Evolutionary conservation across 768 basidiomycete genomes (phyloP), one percentile per base, ranked within the genome.

Genomic region (Boletellus ananas): DNA sequence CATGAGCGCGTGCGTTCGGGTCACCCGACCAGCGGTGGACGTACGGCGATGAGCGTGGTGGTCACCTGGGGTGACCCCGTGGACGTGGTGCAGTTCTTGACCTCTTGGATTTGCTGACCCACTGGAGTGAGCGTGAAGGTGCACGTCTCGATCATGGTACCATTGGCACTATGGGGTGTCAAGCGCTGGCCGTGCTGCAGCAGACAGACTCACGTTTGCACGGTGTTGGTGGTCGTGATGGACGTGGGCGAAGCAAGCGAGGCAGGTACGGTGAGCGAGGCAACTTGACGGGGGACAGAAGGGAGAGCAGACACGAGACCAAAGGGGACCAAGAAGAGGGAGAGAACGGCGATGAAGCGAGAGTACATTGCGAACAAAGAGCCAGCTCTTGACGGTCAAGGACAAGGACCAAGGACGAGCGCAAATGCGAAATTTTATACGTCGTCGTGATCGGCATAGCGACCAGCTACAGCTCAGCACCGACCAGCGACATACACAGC

Each of bases 381-480:
- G 63, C 73, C 70, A 58, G 73, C 73, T 72, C 73, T 72, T 61
- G 57, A 27, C 45, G 20, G 43, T 35, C 20, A 6, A 27, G 2
- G 23, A 45, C 23, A 6, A 21, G 20, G 11, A 34, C 17, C 13
- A 29, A 40, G 34, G 21, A 14, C 4, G 27, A 45, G 39, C 3
- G 46, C 46, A 53, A 45, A 34, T n/a, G n/a, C 31, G 1, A 29
- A 46, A n/a, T 44, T 50, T 23, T 40, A 51, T 45, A 25, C 23
- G 23, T 25, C 23, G 23, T 25, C 27, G 18, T 29, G 12, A 44
- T 63, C 27, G 58, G 58, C 59, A 61, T 61, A 52, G 51, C 54
- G 54, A 61, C 59, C 23, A 47, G 23, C 23, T 25, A 25, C 23
- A 25, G 23, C 23, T 5, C 23, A 25, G 23, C 23, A 25, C 23